Evolutionary conservation across 768 basidiomycete genomes (phyloP).

Genomic region (Clavulina sp.): DNA sequence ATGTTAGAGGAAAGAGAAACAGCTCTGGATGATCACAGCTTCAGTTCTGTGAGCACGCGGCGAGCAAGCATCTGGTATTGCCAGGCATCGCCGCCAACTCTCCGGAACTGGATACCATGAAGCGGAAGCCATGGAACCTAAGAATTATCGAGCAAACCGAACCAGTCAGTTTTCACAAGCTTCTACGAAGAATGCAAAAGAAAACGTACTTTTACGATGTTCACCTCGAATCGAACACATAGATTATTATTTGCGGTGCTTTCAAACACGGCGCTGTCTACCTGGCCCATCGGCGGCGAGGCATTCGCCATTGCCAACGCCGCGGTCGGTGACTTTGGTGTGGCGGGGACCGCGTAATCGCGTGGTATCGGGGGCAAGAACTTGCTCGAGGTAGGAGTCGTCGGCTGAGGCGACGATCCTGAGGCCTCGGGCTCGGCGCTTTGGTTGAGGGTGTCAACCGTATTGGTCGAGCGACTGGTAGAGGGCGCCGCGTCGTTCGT

Average conservation of each 20-base stretch:
- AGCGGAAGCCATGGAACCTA: slow-evolving; percentile 87
- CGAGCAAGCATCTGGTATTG: slow-evolving; percentile 94
- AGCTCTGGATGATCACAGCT: slow-evolving; percentile 59
- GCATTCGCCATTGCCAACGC: too few species aligned
- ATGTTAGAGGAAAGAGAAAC: not conserved
- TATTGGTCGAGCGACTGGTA: not conserved
- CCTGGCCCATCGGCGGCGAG: slow-evolving; percentile 47
- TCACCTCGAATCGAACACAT: slow-evolving; percentile 91
- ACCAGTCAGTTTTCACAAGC: slow-evolving; percentile 5
- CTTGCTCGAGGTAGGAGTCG: slow-evolving; percentile 36
- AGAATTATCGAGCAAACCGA: not conserved
- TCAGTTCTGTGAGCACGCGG: slow-evolving; percentile 72
- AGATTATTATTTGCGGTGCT: slow-evolving; percentile 57
- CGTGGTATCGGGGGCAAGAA: slow-evolving; percentile 66
- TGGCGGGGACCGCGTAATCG: slow-evolving; percentile 32
- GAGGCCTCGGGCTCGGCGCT: not conserved
- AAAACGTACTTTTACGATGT: slow-evolving; percentile 75
- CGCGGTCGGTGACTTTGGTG: slow-evolving; percentile 7
- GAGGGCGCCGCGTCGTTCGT: not conserved
- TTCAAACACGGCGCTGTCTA: slow-evolving; percentile 53
- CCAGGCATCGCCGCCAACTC: slow-evolving; percentile 83
- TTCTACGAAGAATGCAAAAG: not conserved
- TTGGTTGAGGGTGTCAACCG: not conserved
- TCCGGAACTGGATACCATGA: slow-evolving; percentile 89
- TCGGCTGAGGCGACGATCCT: slow-evolving; percentile 11